Evolutionary conservation across 129 eudicot species (phyloP), one percentile per base, ranked within the genome.

Genomic region (Tagetes patula): DNA sequence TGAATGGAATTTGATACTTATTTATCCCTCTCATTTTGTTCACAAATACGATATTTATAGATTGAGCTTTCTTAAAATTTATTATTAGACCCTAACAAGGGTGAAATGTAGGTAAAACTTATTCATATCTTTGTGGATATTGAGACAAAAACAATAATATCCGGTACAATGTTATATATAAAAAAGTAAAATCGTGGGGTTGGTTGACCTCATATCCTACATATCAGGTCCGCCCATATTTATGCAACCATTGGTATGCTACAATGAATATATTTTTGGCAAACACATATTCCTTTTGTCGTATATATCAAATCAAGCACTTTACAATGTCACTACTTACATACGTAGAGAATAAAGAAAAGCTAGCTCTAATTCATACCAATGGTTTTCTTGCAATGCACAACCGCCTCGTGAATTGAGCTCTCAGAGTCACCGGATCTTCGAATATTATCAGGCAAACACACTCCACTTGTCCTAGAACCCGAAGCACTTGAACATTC

Each of bases 331-430:
- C 27, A 20, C 27, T 38, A 58, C 43, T n/a, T 61, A 38, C 13
- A 12, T 6, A 30, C 3, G 11, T 10, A 45, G 14, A 56, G 8
- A 34, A 67, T 5, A 48, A 60, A 60, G 13, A 34, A 20, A 20
- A 20, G 27, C 27, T 20, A 64, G 32, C 71, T 60, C 53, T 62
- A 56, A 47, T 76, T 38, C 87, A 39, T 86, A 77, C 95, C 92
- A 56, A 84, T 79, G 56, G 92, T 90, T 87, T 83, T 86, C 81
- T 93, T 93, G 76, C 98, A 93, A 72, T 93, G 98, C 30, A 89
- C 92, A 39, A 93, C 96, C 0, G 98, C 98, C 82, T 93, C 98
- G 5, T 87, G 79, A 46, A 93, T 93, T 2, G 98, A 90, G 84
- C 86, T 84, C 82, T 93, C 98, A 0, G 96, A 93, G 72, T 93